Conservation (phyloP, 768 basidiomycete genomes). For the Tulasnella sp. region DNA sequence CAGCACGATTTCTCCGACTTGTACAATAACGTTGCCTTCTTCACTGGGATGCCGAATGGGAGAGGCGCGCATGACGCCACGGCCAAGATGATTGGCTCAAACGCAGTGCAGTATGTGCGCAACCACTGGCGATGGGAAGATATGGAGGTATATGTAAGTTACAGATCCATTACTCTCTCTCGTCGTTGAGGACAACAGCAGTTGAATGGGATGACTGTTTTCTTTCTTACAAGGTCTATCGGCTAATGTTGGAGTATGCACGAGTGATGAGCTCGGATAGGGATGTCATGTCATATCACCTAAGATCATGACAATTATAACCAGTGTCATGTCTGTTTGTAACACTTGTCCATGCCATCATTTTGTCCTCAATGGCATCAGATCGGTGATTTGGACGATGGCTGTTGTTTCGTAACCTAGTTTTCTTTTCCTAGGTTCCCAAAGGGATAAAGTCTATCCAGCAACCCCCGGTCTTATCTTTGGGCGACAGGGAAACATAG, state of each 20-base stretch:
- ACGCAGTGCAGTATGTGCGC: constrained; percentile 24
- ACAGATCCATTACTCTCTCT: constrained; percentile 11
- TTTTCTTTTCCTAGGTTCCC: no score
- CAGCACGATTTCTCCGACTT: constrained; percentile 52
- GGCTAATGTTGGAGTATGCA: constrained; percentile 23
- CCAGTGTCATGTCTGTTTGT: no score
- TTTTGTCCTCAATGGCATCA: no score
- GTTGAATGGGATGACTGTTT: no score
- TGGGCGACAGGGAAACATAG: no score
- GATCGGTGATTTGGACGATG: no score
- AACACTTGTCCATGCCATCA: no score
- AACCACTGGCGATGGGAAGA: constrained; percentile 27
- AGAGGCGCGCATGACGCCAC: constrained; percentile 23
- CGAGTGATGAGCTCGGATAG: constrained; percentile 18
- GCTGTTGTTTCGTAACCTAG: no score
- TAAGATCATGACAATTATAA: no score
- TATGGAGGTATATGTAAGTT: constrained; percentile 26
- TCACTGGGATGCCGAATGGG: constrained; percentile 42
- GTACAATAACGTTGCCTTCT: constrained; percentile 61
- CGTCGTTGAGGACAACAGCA: no score
- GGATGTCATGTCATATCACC: constrained; percentile 11
- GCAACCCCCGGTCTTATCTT: no score
- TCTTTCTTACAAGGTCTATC: constrained; percentile 10
- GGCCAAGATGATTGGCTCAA: constrained; percentile 25
- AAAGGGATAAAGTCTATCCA: no score